Evolutionary conservation across 2,329 filamentous ascomycete species (phyloP).

Genomic region (Thielaviopsis populi): DNA sequence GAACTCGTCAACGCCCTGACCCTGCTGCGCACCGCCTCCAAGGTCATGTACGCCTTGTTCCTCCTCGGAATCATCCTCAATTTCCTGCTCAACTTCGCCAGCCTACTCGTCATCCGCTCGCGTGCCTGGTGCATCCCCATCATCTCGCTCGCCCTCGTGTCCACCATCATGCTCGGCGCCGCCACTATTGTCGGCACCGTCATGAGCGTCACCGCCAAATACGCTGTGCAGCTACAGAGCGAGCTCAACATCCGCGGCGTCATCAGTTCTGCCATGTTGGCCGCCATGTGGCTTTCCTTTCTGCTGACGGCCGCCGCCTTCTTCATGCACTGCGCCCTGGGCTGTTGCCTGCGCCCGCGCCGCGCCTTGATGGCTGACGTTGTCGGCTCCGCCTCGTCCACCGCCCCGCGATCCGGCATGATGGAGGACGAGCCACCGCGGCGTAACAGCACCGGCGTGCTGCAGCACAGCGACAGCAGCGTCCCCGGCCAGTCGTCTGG

Average conservation of each 20-base stretch:
- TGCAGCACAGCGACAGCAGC: not conserved
- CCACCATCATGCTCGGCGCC: constrained; percentile 51
- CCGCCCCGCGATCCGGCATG: constrained; percentile 6
- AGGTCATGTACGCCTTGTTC: constrained; percentile 85
- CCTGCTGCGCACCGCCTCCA: constrained; percentile 58
- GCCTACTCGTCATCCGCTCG: constrained; percentile 40
- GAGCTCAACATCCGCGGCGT: constrained; percentile 62
- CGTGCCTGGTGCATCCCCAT: constrained; percentile 50
- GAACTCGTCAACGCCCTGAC: constrained; percentile 58
- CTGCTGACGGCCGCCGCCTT: constrained; percentile 54
- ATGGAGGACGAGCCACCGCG: constrained; percentile 14
- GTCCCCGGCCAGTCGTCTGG: not conserved
- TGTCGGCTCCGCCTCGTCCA: not conserved
- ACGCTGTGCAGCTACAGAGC: constrained; percentile 54
- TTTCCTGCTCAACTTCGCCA: constrained; percentile 55
- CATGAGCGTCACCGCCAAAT: constrained; percentile 68
- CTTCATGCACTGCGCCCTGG: constrained; percentile 57
- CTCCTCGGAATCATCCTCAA: constrained; percentile 54
- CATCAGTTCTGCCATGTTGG: constrained; percentile 62
- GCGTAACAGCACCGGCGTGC: constrained; percentile 7
- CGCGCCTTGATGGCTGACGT: constrained; percentile 12
- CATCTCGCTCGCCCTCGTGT: constrained; percentile 51
- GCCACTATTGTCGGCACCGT: constrained; percentile 64
- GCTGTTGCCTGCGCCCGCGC: constrained; percentile 42
- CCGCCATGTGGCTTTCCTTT: constrained; percentile 76